These are phyloP conservation scores for Geosiphon pyriformis DNA, from an alignment of 192 early-diverging fungal genomes.

Conservation along the genomic window DNA sequence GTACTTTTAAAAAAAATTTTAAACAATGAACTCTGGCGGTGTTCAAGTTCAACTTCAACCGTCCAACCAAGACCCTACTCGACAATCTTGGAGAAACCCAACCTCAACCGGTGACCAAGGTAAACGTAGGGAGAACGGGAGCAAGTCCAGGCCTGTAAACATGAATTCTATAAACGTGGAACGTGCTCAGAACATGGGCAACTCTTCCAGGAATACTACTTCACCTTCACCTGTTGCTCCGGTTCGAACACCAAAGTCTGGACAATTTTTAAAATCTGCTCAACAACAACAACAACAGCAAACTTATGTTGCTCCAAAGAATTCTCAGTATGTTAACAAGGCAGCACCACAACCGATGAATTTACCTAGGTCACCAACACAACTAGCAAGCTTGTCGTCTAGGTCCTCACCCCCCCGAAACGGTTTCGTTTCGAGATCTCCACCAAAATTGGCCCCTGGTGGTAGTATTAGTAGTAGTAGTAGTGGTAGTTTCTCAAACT, in stretches of 20 bases:
- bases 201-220: not conserved
- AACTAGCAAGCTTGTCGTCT: not conserved
- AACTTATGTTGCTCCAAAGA: slow-evolving; percentile 1
- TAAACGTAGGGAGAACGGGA: slow-evolving; percentile 20
- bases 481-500: not conserved
- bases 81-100: slow-evolving; percentile 20
- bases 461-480: not conserved
- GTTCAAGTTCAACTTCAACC: slow-evolving; percentile 25
- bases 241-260: slow-evolving; percentile 13
- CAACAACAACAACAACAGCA: slow-evolving; percentile 19
- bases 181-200: slow-evolving; percentile 11
- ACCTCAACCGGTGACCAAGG: slow-evolving; percentile 10
- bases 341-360: slow-evolving; percentile 4
- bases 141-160: slow-evolving; percentile 13
- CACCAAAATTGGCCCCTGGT: slow-evolving; percentile 15
- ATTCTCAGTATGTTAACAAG: not conserved
- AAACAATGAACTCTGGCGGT: slow-evolving; percentile 22
- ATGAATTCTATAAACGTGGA: slow-evolving; percentile 21
- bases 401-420: slow-evolving; percentile 11
- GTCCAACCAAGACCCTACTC: slow-evolving; percentile 18
- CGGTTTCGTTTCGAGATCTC: slow-evolving; percentile 6
- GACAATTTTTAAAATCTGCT: slow-evolving; percentile 14
- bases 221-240: not conserved
- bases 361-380: slow-evolving; percentile 14
- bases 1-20: not conserved